Evolutionary conservation across 805 yeast species (phyloP).

Genomic region (Peterozyma xylosa): DNA sequence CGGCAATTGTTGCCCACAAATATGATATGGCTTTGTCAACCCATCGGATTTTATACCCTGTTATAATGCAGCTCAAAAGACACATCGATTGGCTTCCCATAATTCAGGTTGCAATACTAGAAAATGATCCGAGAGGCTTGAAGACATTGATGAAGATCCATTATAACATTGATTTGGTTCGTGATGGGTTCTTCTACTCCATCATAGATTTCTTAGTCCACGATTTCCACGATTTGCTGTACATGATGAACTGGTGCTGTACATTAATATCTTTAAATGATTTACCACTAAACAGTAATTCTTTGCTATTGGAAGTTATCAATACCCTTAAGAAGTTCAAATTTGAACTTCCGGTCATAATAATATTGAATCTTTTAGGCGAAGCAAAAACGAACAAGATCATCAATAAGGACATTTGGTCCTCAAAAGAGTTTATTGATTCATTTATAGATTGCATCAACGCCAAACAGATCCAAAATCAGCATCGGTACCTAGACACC

Average conservation of each 20-base stretch:
- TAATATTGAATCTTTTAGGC: not conserved
- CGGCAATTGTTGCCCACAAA: not conserved
- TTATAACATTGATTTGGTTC: not conserved
- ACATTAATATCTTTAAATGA: conserved; percentile 4
- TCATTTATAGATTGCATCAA: not conserved
- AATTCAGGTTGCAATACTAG: not conserved
- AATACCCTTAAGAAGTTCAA: conserved; percentile 25
- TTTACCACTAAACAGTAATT: not conserved
- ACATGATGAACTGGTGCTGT: conserved; percentile 4
- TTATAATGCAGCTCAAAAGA: not conserved
- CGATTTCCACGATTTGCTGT: not conserved
- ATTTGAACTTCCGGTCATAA: conserved; percentile 46
- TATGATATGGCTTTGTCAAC: conserved; percentile 1
- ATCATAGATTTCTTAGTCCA: conserved; percentile 1
- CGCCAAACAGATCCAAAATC: conserved; percentile 1
- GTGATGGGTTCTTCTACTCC: conserved; percentile 5
- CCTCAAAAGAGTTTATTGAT: not conserved
- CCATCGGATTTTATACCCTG: not conserved
- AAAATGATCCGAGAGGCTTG: not conserved
- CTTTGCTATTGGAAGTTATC: not conserved
- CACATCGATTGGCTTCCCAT: conserved; percentile 5
- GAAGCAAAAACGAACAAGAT: not conserved
- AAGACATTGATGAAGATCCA: conserved; percentile 4
- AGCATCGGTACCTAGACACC: not conserved
- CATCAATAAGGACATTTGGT: not conserved